Conservation (phyloP, 106 monocot species). For the Dioscorea alata region DNA sequence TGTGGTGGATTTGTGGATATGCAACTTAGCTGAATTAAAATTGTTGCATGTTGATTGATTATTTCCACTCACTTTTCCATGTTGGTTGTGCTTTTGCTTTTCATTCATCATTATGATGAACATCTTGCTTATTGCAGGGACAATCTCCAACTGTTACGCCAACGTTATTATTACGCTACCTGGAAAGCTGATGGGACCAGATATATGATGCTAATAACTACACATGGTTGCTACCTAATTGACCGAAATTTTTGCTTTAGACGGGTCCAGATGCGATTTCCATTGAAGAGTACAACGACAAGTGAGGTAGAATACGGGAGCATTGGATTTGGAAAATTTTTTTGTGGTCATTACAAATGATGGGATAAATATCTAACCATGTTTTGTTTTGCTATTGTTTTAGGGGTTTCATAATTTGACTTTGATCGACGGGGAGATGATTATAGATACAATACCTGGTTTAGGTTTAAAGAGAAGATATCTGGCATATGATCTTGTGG, state of each 20-base stretch:
- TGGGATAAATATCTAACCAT: background rate
- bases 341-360: background rate
- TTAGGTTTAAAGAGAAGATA: slow-evolving; percentile 79
- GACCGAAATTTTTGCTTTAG: slow-evolving; percentile 92
- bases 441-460: slow-evolving; percentile 78
- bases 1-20: no score
- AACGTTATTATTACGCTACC: slow-evolving; percentile 93
- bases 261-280: slow-evolving; percentile 92
- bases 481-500: slow-evolving; percentile 88
- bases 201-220: slow-evolving; percentile 94
- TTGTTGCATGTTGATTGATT: no score
- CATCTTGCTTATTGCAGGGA: slow-evolving; percentile 43
- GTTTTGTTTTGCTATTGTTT: background rate
- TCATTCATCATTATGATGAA: background rate
- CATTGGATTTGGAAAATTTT: slow-evolving; percentile 5
- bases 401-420: slow-evolving; percentile 77
- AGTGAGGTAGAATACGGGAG: slow-evolving; percentile 19
- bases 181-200: slow-evolving; percentile 99
- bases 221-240: slow-evolving; percentile 83
- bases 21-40: no score
- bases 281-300: slow-evolving; percentile 46
- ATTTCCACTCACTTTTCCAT: no score
- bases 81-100: no score
- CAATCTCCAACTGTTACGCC: slow-evolving; percentile 85
- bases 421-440: slow-evolving; percentile 98